Base-by-base conservation (phyloP, 2,329 filamentous ascomycete species). In the Ascochyta viciae-villosae region DNA sequence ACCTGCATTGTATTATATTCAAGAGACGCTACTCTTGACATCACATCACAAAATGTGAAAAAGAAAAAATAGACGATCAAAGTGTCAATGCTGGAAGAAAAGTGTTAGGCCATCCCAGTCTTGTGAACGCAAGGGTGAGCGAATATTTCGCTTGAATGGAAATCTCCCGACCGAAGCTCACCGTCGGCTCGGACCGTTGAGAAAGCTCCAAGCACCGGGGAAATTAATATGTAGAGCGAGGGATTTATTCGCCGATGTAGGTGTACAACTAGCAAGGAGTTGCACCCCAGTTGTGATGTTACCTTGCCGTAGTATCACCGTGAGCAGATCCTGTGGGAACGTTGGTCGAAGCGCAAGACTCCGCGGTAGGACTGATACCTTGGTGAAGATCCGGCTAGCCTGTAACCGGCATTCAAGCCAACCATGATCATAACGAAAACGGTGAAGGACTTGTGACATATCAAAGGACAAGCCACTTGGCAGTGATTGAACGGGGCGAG, bases 101-200 rank as follows among this genome's bases (percentile, higher is more conserved):
- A 35, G 9, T 42, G 31, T 16, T 16, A 45, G 33, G 29, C 29
- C 39, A 41, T 27, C 22, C 19, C 22, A 26, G 23, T 9, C 3
- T 27, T 22, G n/a, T 12, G 26, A 33, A 24, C 46, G 41, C 53
- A 37, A 56, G 53, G 53, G 47, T 56, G 47, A 51, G 53, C 53
- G 53, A 56, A 10, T 2, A 29, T 31, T 42, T 50, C 46, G 53
- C 53, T 50, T 42, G 27, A 37, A 3, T 22, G 46, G 13, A 5
- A 19, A 38, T 50, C 37, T 42, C 37, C 46, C 46, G 37, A 22
- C 46, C 46, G 46, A 19, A 46, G 23, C 41, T 42, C 12, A 19
- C 46, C 31, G 34, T 35, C 53, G 53, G 53, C 46, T 33, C 53
- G 53, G 26, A 51, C 53, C 53, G 53, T 38, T 23, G 19, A 19